Evolutionary conservation across 1,284 basidiomycete species (phyloP).

Genomic region (Thecaphora frezii): DNA sequence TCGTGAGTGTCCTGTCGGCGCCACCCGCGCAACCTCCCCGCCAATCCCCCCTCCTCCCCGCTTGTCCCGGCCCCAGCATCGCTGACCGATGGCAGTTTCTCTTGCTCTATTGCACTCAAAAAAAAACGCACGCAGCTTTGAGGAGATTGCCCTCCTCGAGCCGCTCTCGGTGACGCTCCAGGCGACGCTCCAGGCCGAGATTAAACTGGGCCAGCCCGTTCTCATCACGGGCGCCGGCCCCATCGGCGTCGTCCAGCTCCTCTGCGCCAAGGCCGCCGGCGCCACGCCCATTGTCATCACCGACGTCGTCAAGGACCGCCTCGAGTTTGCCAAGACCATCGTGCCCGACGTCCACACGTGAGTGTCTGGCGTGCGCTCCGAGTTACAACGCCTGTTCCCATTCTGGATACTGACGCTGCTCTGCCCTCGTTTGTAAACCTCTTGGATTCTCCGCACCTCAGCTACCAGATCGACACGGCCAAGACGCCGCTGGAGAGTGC

Average conservation of each 20-base stretch:
- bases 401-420: neutral
- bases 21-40: too few species aligned
- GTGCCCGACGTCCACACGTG: constrained; percentile 63
- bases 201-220: constrained; percentile 60
- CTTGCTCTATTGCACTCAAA: too few species aligned
- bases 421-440: too few species aligned
- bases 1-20: constrained; percentile 2
- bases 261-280: constrained; percentile 64
- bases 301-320: constrained; percentile 63
- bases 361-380: too few species aligned
- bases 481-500: constrained; percentile 29
- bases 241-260: constrained; percentile 64
- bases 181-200: constrained; percentile 63
- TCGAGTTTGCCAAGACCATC: constrained; percentile 64
- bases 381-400: too few species aligned
- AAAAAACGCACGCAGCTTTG: constrained; percentile 52
- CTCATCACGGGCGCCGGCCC: constrained; percentile 59
- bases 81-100: neutral
- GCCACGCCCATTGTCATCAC: constrained; percentile 65
- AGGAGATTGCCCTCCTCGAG: constrained; percentile 65
- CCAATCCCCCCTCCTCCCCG: too few species aligned
- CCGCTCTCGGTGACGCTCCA: constrained; percentile 64
- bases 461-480: constrained; percentile 32
- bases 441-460: too few species aligned
- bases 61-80: neutral